These are phyloP conservation scores for Boletus barrowsii DNA, from an alignment of 768 basidiomycete genomes.

Conservation along the genomic window DNA sequence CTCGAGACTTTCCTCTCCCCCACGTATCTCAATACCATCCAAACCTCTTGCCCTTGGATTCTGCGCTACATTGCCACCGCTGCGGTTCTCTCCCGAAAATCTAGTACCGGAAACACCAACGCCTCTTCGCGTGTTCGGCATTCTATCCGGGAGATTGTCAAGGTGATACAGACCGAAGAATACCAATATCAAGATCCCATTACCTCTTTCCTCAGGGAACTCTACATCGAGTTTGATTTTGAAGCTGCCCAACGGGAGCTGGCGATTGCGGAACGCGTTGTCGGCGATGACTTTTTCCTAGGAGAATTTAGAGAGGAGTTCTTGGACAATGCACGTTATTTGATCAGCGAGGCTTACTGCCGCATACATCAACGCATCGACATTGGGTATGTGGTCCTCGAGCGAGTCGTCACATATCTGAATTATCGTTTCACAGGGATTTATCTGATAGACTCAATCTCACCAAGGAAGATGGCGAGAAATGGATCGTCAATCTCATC, in stretches of 20 bases:
- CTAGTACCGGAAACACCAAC: constrained; percentile 45
- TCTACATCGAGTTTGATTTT: constrained; percentile 96
- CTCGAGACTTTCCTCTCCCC: constrained; percentile 97
- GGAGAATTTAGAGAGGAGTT: constrained; percentile 89
- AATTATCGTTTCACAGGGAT: constrained; percentile 49
- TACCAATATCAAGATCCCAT: constrained; percentile 96
- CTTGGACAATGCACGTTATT: constrained; percentile 92
- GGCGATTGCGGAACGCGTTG: constrained; percentile 71
- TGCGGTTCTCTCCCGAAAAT: constrained; percentile 86
- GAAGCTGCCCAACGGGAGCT: constrained; percentile 89
- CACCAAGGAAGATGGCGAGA: constrained; percentile 93
- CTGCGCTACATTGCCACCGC: constrained; percentile 92
- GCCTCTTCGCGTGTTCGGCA: constrained; percentile 75
- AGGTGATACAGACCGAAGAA: constrained; percentile 91
- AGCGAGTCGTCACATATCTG: neutral
- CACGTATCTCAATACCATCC: constrained; percentile 97
- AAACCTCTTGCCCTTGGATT: constrained; percentile 92
- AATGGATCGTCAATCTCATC: constrained; percentile 99
- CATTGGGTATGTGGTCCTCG: constrained; percentile 56
- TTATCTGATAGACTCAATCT: constrained; percentile 92
- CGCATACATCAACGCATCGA: constrained; percentile 93
- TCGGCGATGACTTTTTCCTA: constrained; percentile 93
- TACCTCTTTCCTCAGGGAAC: constrained; percentile 88
- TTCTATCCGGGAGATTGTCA: constrained; percentile 88
- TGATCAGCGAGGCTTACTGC: constrained; percentile 97